phyloP scores from a whole-genome alignment of 2,329 filamentous ascomycete species.

The Rutstroemia sp. region DNA sequence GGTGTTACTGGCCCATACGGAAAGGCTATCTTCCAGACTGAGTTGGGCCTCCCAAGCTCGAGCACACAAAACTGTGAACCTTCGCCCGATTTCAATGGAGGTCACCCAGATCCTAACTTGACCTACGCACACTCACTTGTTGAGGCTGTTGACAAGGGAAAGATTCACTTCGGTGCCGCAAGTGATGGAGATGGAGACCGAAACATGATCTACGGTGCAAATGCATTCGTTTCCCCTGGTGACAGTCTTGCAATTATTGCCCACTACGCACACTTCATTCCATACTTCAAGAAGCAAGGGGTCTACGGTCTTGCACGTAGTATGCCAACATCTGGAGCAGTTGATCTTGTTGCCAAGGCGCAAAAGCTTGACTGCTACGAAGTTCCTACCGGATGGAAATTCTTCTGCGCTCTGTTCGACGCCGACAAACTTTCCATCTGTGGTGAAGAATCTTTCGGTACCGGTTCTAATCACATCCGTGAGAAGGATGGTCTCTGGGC shows the following conservation, averaged over 20 bases:
- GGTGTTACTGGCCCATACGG: conserved; percentile 96
- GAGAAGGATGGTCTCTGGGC: conserved; percentile 99
- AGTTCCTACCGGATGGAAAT: conserved; percentile 98
- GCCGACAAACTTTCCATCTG: conserved; percentile 96
- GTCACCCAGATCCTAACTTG: conserved; percentile 95
- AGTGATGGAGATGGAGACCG: conserved; percentile 96
- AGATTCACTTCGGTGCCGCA: conserved; percentile 91
- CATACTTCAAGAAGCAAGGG: conserved; percentile 96
- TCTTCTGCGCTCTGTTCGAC: conserved; percentile 95
- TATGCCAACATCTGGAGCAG: conserved; percentile 94
- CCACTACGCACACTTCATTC: conserved; percentile 91
- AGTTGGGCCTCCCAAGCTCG: conserved; percentile 72
- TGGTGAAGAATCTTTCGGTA: conserved; percentile 96
- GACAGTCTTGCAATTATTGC: conserved; percentile 98
- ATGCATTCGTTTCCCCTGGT: conserved; percentile 91
- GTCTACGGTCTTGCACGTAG: conserved; percentile 92
- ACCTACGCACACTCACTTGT: conserved; percentile 95
- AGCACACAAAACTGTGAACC: conserved; percentile 89
- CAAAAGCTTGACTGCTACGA: conserved; percentile 90
- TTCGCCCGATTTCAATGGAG: conserved; percentile 90
- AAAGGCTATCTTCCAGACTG: conserved; percentile 87
- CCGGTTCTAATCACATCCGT: conserved; percentile 95
- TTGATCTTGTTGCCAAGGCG: conserved; percentile 92
- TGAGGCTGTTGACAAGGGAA: conserved; percentile 82
- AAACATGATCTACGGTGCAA: conserved; percentile 99